Evolutionary conservation across 208 protist species (phyloP).

Genomic region (Crithidia brevicula): DNA sequence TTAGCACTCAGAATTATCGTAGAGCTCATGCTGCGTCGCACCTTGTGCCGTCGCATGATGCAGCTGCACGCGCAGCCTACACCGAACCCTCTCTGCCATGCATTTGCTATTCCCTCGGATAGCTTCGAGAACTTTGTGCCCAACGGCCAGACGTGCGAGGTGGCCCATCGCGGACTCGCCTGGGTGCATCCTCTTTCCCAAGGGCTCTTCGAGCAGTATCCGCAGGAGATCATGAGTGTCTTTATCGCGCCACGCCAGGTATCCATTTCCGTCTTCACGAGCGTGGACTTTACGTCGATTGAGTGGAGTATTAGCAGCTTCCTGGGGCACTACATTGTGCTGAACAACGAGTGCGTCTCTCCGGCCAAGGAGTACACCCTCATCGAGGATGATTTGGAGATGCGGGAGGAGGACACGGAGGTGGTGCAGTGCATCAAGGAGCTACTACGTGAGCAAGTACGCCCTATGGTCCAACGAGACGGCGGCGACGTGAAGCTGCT

Average conservation of each 20-base stretch:
- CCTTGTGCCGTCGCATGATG: slow-evolving; percentile 49
- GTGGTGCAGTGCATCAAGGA: slow-evolving; percentile 95
- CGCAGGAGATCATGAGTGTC: slow-evolving; percentile 75
- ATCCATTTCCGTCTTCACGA: slow-evolving; percentile 73
- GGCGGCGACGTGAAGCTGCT: slow-evolving; percentile 92
- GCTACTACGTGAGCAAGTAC: slow-evolving; percentile 89
- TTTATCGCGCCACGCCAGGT: slow-evolving; percentile 84
- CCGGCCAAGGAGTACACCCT: slow-evolving; percentile 78
- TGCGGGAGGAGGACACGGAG: slow-evolving; percentile 78
- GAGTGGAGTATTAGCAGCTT: slow-evolving; percentile 92
- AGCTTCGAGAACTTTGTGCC: slow-evolving; percentile 88
- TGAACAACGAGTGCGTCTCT: slow-evolving; percentile 71
- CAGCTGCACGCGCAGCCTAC: slow-evolving; percentile 72
- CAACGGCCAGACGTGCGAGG: slow-evolving; percentile 79
- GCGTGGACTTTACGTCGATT: slow-evolving; percentile 71
- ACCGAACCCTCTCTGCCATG: slow-evolving; percentile 84
- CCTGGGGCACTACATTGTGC: slow-evolving; percentile 86
- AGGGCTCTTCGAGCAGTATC: slow-evolving; percentile 91
- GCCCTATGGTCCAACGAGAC: slow-evolving; percentile 94
- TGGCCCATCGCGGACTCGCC: slow-evolving; percentile 78
- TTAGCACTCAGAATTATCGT: too few species aligned
- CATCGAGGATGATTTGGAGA: slow-evolving; percentile 82
- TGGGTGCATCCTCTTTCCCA: slow-evolving; percentile 88
- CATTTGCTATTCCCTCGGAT: slow-evolving; percentile 74
- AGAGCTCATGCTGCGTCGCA: slow-evolving; percentile 76